Percentiles rank a stretch among this genome's conserved stretches.
Conservation (phyloP, 2,329 filamentous ascomycete species). For the Microsporum audouinii region DNA sequence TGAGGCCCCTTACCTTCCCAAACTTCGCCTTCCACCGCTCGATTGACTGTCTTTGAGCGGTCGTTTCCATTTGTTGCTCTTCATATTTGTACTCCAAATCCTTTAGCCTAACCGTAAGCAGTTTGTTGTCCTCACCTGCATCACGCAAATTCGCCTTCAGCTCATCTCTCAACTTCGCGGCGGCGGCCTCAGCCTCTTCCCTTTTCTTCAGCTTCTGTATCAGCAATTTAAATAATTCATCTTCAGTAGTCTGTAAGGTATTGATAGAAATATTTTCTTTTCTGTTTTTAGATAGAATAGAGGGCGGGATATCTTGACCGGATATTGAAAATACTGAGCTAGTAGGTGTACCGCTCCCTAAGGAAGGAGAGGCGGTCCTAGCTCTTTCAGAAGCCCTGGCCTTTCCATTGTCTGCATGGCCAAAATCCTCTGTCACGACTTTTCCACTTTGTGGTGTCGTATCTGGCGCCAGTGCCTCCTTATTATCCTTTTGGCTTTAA, state of each 20-base stretch:
- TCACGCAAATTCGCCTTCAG: slow-evolving; percentile 20
- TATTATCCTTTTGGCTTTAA: background rate
- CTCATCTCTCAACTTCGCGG: slow-evolving; percentile 17
- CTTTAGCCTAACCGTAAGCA: slow-evolving; percentile 19
- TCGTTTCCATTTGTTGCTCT: slow-evolving; percentile 17
- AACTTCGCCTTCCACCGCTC: slow-evolving; percentile 28
- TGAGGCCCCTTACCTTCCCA: slow-evolving; percentile 22
- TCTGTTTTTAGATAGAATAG: background rate
- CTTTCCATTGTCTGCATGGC: background rate
- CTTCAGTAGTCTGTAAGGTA: slow-evolving; percentile 21
- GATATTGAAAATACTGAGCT: background rate
- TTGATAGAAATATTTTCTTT: background rate
- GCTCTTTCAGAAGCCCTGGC: background rate
- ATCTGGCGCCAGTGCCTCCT: background rate
- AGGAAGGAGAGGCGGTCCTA: background rate
- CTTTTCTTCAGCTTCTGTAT: slow-evolving; percentile 25
- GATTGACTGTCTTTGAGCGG: slow-evolving; percentile 17
- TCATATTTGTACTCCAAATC: slow-evolving; percentile 14
- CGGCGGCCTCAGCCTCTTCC: slow-evolving; percentile 24
- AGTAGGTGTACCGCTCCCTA: background rate
- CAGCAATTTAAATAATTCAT: slow-evolving; percentile 27
- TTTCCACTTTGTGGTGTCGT: too few species aligned
- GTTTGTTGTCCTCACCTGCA: slow-evolving; percentile 22
- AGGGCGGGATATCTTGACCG: background rate
- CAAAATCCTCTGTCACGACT: background rate